Conservation (phyloP, 768 basidiomycete species). For the Ephemerocybe angulata region DNA sequence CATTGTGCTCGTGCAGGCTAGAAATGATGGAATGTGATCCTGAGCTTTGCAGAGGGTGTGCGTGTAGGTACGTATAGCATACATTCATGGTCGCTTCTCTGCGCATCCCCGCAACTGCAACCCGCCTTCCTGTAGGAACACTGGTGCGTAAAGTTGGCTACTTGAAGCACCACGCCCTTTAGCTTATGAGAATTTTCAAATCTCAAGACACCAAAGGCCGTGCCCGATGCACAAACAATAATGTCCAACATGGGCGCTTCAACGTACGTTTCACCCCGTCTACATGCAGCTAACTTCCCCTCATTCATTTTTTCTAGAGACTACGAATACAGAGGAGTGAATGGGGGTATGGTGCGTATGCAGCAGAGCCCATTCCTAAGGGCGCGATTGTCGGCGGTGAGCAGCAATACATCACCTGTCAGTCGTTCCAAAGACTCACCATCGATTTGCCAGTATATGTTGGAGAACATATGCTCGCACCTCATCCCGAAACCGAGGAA, state of each 20-base stretch:
- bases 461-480: slow-evolving; percentile 47
- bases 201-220: no score
- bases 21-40: slow-evolving; percentile 65
- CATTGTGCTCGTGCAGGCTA: slow-evolving; percentile 52
- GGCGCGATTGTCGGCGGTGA: slow-evolving; percentile 38
- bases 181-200: no score
- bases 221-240: no score
- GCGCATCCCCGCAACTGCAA: no score
- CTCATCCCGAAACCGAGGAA: no score
- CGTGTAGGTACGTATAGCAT: background rate
- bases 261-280: no score
- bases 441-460: slow-evolving; percentile 49
- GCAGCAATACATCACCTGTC: slow-evolving; percentile 40
- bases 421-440: background rate
- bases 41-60: slow-evolving; percentile 53
- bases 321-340: slow-evolving; percentile 38
- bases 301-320: slow-evolving; percentile 12
- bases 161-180: no score
- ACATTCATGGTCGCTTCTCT: no score
- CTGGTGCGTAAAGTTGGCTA: no score
- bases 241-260: no score
- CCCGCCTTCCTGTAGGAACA: no score
- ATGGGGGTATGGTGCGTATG: slow-evolving; percentile 56
- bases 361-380: slow-evolving; percentile 38
- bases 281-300: no score